Evolutionary conservation across 148 eudicot genomes (phyloP).

Genomic region (Cornus kousa): DNA sequence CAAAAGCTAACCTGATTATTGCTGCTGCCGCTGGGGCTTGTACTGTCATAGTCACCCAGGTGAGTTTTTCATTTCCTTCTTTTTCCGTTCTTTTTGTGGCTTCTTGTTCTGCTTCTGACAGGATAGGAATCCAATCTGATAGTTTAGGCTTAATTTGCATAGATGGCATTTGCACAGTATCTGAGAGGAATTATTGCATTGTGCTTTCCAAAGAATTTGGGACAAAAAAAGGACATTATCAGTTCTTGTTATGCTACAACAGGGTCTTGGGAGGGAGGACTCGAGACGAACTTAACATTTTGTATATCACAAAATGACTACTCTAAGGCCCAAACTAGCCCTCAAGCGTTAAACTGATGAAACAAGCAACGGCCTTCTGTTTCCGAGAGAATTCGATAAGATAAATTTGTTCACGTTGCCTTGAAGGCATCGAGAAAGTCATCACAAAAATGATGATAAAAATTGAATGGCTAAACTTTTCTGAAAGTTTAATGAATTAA

Average conservation of each 20-base stretch:
- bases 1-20: conserved; percentile 74
- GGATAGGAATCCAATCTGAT: neutral
- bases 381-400: neutral
- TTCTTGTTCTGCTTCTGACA: neutral
- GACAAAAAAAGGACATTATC: neutral
- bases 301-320: too few species aligned
- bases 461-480: neutral
- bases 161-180: neutral
- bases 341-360: too few species aligned
- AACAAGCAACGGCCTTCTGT: neutral
- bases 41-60: conserved; percentile 84
- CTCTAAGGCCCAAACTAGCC: too few species aligned
- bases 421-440: neutral
- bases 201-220: neutral
- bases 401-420: neutral
- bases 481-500: neutral
- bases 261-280: too few species aligned
- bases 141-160: neutral
- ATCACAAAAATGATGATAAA: neutral
- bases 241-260: too few species aligned
- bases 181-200: neutral
- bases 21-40: conserved; percentile 95
- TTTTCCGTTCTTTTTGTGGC: neutral
- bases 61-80: conserved; percentile 20
- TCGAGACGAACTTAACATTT: too few species aligned